Evolutionary conservation across 768 basidiomycete species (phyloP), one percentile per base, ranked within the genome.

Genomic region (Lepiota brunneoincarnata): DNA sequence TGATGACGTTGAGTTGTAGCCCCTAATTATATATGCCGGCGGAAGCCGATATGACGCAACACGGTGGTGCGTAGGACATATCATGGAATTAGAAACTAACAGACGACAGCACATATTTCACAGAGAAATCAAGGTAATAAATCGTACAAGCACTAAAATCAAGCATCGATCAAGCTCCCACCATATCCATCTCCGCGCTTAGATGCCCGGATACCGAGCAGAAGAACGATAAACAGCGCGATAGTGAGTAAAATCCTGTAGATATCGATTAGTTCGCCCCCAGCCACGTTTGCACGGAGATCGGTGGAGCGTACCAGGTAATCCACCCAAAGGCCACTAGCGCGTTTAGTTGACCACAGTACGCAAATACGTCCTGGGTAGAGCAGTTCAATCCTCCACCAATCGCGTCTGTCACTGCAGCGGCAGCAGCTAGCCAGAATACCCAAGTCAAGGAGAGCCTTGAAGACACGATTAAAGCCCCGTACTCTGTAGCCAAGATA

Each of bases 271-370:
- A 50, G 48, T 43, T 20, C 40, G 41, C 26, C 14, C n/a, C 42
- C 37, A 43, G 17, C 17, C 28, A 9, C 14, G 4, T 12, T 21
- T 11, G 12, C 24, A 38, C 40, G 4, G 2, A 43, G 50, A 35
- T 36, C 34, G 20, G 26, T 40, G 43, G 45, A 17, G 69, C 82
- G 57, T 58, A 89, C 88, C 84, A 88, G 59, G 81, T 78, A 12
- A 87, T 62, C 89, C 90, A 92, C 6, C 87, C 81, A 61, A 91
- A 91, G 17, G 72, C 89, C 63, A 85, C 79, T 1, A 87, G 68
- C 4, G 90, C 88, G 50, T 90, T 91, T 31, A 91, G 71, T 61
- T 92, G 90, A 24, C 80, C 80, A 63, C 90, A 93, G 57, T 90
- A 90, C 11, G 74, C 69, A 58, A 82, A 80, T 11, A 65, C 58